Percentiles rank a stretch among this genome's conserved stretches.
phyloP scores from a whole-genome alignment of 1,139 yeast genomes.

The Arxiozyma slooffiae region DNA sequence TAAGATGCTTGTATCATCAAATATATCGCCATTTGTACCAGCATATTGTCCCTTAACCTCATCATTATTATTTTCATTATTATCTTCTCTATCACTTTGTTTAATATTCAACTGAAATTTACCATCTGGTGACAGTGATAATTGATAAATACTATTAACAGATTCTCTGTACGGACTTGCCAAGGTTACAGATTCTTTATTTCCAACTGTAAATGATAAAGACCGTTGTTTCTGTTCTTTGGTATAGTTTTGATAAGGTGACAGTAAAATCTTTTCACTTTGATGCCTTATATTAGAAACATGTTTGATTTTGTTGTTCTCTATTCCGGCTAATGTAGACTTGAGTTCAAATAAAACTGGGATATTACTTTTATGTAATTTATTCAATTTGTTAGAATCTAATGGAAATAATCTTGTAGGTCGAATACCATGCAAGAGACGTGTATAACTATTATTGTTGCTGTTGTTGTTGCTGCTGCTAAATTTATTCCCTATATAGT shows the following conservation, averaged over 20 bases:
- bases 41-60: slow-evolving; percentile 14
- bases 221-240: background rate
- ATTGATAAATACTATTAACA: slow-evolving; percentile 23
- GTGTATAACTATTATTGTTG: background rate
- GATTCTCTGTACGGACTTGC: slow-evolving; percentile 25
- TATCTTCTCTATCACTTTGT: slow-evolving; percentile 5
- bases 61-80: slow-evolving; percentile 11
- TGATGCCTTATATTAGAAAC: slow-evolving; percentile 3
- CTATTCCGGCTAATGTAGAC: slow-evolving; percentile 2
- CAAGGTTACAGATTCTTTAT: slow-evolving; percentile 1
- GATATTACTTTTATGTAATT: slow-evolving; percentile 9
- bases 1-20: slow-evolving; percentile 23
- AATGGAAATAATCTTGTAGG: slow-evolving; percentile 23
- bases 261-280: background rate
- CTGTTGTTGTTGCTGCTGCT: background rate
- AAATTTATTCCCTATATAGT: background rate
- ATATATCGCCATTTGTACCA: slow-evolving; percentile 12
- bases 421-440: slow-evolving; percentile 4
- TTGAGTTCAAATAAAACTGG: slow-evolving; percentile 12
- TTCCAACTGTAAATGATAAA: background rate
- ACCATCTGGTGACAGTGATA: slow-evolving; percentile 28
- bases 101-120: slow-evolving; percentile 21
- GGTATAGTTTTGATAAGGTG: background rate
- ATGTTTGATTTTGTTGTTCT: background rate
- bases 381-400: slow-evolving; percentile 12